Conservation (phyloP, 495 filamentous ascomycete genomes). For the Aspergillus incahuasiensis region DNA sequence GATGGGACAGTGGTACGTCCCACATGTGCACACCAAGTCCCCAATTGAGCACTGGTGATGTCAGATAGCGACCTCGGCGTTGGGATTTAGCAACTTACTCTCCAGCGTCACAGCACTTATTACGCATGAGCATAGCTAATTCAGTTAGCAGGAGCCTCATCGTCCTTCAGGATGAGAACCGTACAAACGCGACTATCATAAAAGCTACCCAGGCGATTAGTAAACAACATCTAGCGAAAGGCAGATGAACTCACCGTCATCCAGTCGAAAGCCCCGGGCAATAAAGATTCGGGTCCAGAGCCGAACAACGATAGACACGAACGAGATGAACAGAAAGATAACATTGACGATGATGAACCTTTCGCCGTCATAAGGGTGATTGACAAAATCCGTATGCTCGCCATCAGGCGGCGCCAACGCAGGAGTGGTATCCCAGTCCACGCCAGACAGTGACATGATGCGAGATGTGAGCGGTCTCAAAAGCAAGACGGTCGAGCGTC, state of each 20-base stretch:
- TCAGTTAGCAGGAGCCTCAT: slow-evolving; percentile 5
- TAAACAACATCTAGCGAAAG: not conserved
- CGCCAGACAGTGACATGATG: slow-evolving; percentile 18
- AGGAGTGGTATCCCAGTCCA: slow-evolving; percentile 13
- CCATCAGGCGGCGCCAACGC: slow-evolving; percentile 32
- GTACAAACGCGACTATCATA: slow-evolving; percentile 30
- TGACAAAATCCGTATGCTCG: slow-evolving; percentile 29
- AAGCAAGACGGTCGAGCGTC: not conserved
- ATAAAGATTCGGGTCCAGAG: slow-evolving; percentile 34
- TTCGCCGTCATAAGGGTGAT: slow-evolving; percentile 19
- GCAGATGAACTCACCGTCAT: slow-evolving; percentile 32
- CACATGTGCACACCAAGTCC: slow-evolving; percentile 14
- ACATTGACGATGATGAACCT: slow-evolving; percentile 26
- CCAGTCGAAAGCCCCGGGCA: slow-evolving; percentile 32
- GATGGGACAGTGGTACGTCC: slow-evolving; percentile 7
- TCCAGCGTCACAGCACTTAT: slow-evolving; percentile 26
- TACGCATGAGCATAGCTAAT: slow-evolving; percentile 20
- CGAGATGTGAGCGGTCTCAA: not conserved
- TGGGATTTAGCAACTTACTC: slow-evolving; percentile 14
- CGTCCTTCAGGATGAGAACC: not conserved
- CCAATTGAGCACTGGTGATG: slow-evolving; percentile 13
- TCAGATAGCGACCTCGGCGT: not conserved
- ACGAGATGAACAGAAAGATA: slow-evolving; percentile 28
- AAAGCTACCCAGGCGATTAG: slow-evolving; percentile 16
- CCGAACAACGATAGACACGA: slow-evolving; percentile 26